Percentiles rank a stretch among this genome's conserved stretches.
phyloP scores from a whole-genome alignment of 352 stramenopile species.

The Pythium phragmitis region DNA sequence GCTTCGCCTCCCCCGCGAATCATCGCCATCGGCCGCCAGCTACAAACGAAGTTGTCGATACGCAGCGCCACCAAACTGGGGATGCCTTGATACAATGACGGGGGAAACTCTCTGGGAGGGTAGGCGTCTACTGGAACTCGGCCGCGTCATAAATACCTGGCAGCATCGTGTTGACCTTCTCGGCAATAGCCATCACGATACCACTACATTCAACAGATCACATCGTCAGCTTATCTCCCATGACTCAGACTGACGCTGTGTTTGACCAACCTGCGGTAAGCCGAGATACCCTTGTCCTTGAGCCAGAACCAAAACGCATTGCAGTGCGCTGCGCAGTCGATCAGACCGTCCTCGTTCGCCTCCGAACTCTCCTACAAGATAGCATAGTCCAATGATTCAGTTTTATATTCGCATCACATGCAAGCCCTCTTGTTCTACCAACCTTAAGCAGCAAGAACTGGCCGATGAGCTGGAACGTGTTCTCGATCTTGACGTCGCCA shows the following conservation, averaged over 20 bases:
- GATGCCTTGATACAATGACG: not conserved
- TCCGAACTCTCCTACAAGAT: conserved; percentile 66
- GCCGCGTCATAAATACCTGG: conserved; percentile 95
- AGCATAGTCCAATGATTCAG: conserved; percentile 36
- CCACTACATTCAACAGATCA: conserved; percentile 50
- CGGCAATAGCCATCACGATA: conserved; percentile 96
- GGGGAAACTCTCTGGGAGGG: not conserved
- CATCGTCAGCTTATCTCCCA: not conserved
- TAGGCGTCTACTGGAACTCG: conserved; percentile 88
- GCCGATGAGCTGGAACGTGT: conserved; percentile 98
- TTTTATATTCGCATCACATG: not conserved
- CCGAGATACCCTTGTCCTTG: conserved; percentile 93
- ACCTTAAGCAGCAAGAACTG: conserved; percentile 91
- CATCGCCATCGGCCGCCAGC: not conserved
- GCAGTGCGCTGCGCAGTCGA: conserved; percentile 93
- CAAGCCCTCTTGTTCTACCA: not conserved
- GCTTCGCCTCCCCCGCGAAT: not conserved
- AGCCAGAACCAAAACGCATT: conserved; percentile 98
- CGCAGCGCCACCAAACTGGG: not conserved
- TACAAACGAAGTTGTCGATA: not conserved
- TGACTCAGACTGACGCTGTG: not conserved
- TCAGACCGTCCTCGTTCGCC: conserved; percentile 83
- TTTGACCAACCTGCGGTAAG: conserved; percentile 81
- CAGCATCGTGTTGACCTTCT: conserved; percentile 97
- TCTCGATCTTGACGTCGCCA: conserved; percentile 90